Conservation (phyloP, 495 filamentous ascomycete species). For the Pseudevernia furfuracea region DNA sequence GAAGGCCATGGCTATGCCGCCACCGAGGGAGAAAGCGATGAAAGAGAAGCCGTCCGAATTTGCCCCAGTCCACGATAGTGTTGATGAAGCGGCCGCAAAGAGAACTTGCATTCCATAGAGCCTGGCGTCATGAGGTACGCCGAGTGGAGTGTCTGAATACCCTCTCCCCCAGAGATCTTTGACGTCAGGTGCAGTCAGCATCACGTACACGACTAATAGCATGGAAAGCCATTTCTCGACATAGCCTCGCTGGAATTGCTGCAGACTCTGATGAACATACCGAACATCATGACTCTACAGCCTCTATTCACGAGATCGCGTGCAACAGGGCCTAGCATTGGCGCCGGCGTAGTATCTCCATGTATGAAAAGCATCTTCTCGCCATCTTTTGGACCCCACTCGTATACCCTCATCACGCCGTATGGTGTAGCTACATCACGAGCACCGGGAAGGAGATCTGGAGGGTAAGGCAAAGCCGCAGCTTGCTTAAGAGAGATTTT, state of each 20-base stretch:
- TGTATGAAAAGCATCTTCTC: constrained; percentile 76
- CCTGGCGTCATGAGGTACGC: constrained; percentile 12
- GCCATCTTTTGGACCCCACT: constrained; percentile 73
- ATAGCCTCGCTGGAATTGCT: neutral
- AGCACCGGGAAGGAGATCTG: constrained; percentile 62
- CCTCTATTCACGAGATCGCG: constrained; percentile 59
- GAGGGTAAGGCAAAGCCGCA: constrained; percentile 56
- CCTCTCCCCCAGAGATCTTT: constrained; percentile 31
- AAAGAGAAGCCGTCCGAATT: constrained; percentile 19
- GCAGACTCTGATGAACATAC: constrained; percentile 25
- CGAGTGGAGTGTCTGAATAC: constrained; percentile 27
- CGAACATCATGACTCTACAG: constrained; percentile 76
- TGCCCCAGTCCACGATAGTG: constrained; percentile 17
- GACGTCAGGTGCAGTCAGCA: neutral
- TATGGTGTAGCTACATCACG: constrained; percentile 70
- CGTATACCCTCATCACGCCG: constrained; percentile 72
- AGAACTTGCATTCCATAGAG: constrained; percentile 19
- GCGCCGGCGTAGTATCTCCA: constrained; percentile 76
- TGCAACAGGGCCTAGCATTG: constrained; percentile 60
- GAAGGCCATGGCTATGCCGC: constrained; percentile 22
- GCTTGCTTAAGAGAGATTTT: constrained; percentile 40
- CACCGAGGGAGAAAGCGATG: constrained; percentile 21
- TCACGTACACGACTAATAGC: neutral
- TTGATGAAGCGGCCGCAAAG: constrained; percentile 15
- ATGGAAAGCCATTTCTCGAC: neutral